Evolutionary conservation across 495 filamentous ascomycete species (phyloP).

Genomic region (Astrothelium subdiscretum): DNA sequence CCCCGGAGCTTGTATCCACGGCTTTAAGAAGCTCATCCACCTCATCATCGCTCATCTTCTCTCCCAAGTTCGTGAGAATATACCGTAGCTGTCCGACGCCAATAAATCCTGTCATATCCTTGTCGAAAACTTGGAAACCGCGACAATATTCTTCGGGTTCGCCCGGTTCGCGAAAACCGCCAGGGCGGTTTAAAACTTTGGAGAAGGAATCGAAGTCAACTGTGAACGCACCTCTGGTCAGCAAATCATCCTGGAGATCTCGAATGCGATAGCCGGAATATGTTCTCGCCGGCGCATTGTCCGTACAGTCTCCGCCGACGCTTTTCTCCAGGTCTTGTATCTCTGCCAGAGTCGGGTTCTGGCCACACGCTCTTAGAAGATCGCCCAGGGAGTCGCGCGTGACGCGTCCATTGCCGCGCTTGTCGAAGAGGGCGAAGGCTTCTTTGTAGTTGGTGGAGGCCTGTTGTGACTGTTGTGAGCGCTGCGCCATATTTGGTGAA

Average conservation of each 20-base stretch:
- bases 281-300: not conserved
- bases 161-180: conserved; percentile 94
- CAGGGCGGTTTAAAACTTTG: conserved; percentile 90
- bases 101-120: conserved; percentile 96
- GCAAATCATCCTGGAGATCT: not conserved
- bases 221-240: conserved; percentile 25
- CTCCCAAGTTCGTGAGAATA: conserved; percentile 88
- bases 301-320: conserved; percentile 81
- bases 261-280: too few species aligned
- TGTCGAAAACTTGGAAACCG: conserved; percentile 98
- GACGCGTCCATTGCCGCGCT: conserved; percentile 88
- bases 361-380: conserved; percentile 87
- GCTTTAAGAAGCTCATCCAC: conserved; percentile 97
- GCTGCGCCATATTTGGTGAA: not conserved
- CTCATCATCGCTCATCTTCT: conserved; percentile 98
- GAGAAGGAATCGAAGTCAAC: conserved; percentile 97
- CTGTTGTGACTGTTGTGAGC: conserved; percentile 32
- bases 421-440: conserved; percentile 98
- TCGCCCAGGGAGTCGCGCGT: conserved; percentile 78
- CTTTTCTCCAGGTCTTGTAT: conserved; percentile 80
- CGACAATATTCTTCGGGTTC: conserved; percentile 96
- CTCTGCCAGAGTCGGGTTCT: conserved; percentile 92
- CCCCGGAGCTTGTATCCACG: conserved; percentile 82
- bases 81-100: conserved; percentile 94
- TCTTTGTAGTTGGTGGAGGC: conserved; percentile 99